Evolutionary conservation across 2,329 filamentous ascomycete genomes (phyloP).

Genomic region (Hypoxylon sp.): DNA sequence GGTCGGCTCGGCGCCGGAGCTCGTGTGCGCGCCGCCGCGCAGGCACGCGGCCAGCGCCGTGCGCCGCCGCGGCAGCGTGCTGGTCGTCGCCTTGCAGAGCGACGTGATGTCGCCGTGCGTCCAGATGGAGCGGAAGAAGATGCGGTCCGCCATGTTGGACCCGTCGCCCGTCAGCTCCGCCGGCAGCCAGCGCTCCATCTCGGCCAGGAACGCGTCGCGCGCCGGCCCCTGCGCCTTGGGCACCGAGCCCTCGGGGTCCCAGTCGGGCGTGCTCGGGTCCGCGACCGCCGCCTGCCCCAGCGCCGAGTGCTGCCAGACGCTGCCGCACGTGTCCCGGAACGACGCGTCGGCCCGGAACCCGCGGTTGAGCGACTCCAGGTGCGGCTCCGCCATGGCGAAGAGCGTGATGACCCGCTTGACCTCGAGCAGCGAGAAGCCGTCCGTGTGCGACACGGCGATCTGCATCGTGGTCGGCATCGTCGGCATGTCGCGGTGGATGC

Average conservation of each 20-base stretch:
- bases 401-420: conserved; percentile 35
- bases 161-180: neutral
- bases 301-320: neutral
- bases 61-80: neutral
- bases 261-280: neutral
- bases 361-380: conserved; percentile 11
- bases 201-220: neutral
- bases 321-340: conserved; percentile 11
- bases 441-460: conserved; percentile 26
- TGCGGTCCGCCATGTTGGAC: neutral
- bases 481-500: conserved; percentile 26
- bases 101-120: conserved; percentile 4
- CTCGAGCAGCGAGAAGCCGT: conserved; percentile 30
- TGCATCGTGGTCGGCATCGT: conserved; percentile 27
- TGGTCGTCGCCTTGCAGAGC: conserved; percentile 3
- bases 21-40: conserved; percentile 10
- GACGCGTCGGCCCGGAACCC: neutral
- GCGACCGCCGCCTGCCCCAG: neutral
- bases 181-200: conserved; percentile 17
- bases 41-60: conserved; percentile 10
- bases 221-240: neutral
- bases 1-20: neutral
- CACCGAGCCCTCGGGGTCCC: neutral
- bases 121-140: conserved; percentile 28
- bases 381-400: neutral